These are phyloP conservation scores for Isoetes engelmannii DNA, from an alignment of 83 land plant genomes.

Conservation along the genomic window DNA sequence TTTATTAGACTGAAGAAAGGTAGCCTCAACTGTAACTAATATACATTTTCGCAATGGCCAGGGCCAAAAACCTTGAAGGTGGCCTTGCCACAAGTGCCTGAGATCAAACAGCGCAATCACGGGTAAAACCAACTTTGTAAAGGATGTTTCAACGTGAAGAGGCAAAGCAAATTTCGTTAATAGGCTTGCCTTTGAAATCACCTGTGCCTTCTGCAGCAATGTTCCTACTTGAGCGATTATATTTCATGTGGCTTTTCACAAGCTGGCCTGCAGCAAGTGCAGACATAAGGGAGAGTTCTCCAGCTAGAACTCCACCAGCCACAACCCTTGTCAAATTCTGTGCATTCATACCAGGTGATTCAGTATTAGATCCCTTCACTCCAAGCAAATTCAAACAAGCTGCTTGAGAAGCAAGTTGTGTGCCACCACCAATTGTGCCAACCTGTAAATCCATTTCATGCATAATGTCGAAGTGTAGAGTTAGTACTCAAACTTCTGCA, in stretches of 20 bases:
- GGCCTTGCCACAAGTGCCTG: no score
- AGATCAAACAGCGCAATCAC: no score
- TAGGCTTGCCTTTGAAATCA: no score
- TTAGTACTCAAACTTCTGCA: no score
- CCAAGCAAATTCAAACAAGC: constrained; percentile 50
- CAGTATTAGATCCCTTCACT: constrained; percentile 52
- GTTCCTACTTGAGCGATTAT: constrained; percentile 14
- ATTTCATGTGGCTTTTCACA: constrained; percentile 26
- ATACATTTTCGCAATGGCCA: no score
- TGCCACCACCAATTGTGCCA: constrained; percentile 1
- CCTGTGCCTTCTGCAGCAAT: neutral
- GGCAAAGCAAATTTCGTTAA: no score
- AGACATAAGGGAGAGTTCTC: constrained; percentile 25
- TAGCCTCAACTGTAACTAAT: no score
- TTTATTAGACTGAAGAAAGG: no score
- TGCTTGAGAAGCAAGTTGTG: constrained; percentile 20
- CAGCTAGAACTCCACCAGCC: constrained; percentile 39
- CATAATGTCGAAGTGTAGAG: no score
- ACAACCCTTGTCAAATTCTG: constrained; percentile 52
- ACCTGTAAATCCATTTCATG: neutral
- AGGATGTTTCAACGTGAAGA: no score
- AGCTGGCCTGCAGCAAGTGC: constrained; percentile 25
- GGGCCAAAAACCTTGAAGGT: no score
- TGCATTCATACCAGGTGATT: constrained; percentile 53
- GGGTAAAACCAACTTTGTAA: no score